Base-by-base conservation (phyloP, 108 stramenopile genomes). In the Epithemia pelagica region DNA sequence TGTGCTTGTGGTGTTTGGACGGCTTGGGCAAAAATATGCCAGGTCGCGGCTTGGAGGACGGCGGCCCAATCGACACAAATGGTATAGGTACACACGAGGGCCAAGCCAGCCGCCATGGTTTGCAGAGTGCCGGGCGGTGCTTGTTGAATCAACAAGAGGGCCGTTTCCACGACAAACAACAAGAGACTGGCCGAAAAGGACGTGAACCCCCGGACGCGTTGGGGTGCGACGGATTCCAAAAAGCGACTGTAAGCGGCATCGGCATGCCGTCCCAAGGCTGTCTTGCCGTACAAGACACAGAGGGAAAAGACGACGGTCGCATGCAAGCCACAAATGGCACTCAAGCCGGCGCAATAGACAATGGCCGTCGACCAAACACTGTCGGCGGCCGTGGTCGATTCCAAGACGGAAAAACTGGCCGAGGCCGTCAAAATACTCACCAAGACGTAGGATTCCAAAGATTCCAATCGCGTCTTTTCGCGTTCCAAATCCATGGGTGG, bases 221-320 rank as follows among this genome's bases (percentile, higher is more conserved):
- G 31, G 0, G 30, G 31, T 1, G 26, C 56, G 20, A 56, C 58
- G 29, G 26, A 1, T n/a, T 59, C 57, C 32, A 67, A 27, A 67
- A 67, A 59, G 18, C 0, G 3, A 0, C 30, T 5, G 57, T 59
- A 67, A 18, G 23, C 58, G 19, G 2, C 32, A 32, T 67, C 67
- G 15, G n/a, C 29, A 10, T 59, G 21, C 67, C 56, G 8, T 21
- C 72, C 72, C 52, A 73, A 51, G 52, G 72, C 66, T 2, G 72
- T 62, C 55, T 67, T 73, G 24, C 54, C 61, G 33, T 73, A 73
- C 19, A 73, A 37, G 21, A 68, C 54, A 20, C 33, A 37, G 28
- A 73, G 30, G 0, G 54, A 58, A 62, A 73, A 73, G 29, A 67
- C 53, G 24, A 73, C 59, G 46, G 72, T 67, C 5, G 72, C 54